These are phyloP conservation scores for Smallanthus sonchifolius DNA, from an alignment of 129 eudicot genomes.

Conservation along the genomic window DNA sequence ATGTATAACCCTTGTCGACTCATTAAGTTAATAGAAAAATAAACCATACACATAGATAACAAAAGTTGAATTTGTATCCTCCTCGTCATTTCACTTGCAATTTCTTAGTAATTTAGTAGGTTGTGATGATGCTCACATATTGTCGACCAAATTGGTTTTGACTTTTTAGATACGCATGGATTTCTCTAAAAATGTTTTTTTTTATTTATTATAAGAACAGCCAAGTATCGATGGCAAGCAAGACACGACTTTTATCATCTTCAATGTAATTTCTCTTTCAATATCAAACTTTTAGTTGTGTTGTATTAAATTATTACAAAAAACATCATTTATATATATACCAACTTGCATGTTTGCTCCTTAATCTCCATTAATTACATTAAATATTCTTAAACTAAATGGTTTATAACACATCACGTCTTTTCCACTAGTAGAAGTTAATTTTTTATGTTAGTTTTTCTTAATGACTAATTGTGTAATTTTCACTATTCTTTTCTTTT, in stretches of 20 bases:
- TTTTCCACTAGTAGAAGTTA: no score
- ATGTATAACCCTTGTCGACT: not conserved
- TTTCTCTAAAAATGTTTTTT: no score
- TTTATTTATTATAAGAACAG: not conserved
- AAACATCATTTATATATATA: no score
- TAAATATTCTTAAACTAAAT: no score
- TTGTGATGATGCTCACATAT: not conserved
- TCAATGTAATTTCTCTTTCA: constrained; percentile 6
- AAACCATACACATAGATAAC: not conserved
- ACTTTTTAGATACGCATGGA: no score
- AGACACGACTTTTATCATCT: not conserved
- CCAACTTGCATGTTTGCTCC: no score
- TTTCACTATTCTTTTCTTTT: no score
- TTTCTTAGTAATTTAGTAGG: not conserved
- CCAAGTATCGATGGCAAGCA: not conserved
- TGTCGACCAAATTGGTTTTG: not conserved
- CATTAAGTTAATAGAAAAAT: not conserved
- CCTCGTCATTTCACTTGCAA: not conserved
- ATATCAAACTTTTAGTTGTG: not conserved
- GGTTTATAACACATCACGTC: no score
- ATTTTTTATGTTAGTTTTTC: no score
- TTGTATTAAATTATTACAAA: not conserved
- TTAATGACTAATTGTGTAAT: no score
- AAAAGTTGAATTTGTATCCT: not conserved
- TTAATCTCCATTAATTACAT: no score